phyloP scores from a whole-genome alignment of 257 asterid genomes.

The Verbena officinalis region DNA sequence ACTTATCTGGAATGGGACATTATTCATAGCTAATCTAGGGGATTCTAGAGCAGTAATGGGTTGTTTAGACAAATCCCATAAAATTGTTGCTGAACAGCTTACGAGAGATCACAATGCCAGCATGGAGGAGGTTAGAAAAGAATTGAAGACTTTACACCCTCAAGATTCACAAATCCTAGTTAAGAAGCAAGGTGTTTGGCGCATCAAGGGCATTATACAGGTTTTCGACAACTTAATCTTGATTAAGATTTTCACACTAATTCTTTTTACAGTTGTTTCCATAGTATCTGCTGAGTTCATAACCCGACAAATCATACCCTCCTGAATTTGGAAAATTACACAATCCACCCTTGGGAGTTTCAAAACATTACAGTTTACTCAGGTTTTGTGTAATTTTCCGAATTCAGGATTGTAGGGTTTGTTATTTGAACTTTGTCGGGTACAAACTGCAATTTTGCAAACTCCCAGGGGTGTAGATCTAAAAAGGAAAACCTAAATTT shows the following conservation, averaged over 20 bases:
- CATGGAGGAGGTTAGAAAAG: conserved; percentile 70
- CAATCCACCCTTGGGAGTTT: no score
- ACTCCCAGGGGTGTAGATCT: no score
- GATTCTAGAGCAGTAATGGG: conserved; percentile 93
- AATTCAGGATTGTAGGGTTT: no score
- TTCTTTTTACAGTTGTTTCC: neutral
- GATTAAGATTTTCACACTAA: neutral
- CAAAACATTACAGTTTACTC: no score
- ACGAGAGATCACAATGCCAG: conserved; percentile 75
- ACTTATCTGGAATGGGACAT: conserved; percentile 62
- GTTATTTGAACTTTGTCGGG: no score
- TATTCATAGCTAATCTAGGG: conserved; percentile 74
- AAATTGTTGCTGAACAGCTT: conserved; percentile 70
- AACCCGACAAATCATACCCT: no score
- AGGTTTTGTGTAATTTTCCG: no score
- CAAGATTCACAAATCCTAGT: conserved; percentile 61
- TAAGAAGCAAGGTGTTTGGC: conserved; percentile 65
- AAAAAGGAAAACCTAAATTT: no score
- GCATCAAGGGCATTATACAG: conserved; percentile 90
- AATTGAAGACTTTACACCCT: conserved; percentile 63
- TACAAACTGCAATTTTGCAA: no score
- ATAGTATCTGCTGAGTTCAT: no score
- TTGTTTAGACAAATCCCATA: conserved; percentile 42
- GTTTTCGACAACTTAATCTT: conserved; percentile 33
- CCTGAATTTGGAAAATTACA: no score